Conservation (phyloP, 768 basidiomycete species). For the Suillus spraguei region DNA sequence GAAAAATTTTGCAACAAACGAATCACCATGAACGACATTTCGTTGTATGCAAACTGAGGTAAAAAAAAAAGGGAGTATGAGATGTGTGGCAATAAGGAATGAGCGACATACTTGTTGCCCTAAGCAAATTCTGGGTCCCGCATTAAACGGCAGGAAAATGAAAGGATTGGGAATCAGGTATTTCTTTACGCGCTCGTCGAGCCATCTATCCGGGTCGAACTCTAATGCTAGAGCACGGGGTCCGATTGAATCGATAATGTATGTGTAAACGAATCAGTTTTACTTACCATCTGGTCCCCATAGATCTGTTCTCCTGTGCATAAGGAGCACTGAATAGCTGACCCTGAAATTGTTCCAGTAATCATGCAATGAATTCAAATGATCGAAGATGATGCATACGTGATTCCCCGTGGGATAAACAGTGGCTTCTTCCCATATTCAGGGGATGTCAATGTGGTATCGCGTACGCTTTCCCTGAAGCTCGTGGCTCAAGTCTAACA, state of each 20-base stretch:
- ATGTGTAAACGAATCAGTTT: not conserved
- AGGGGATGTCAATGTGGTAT: slow-evolving; percentile 29
- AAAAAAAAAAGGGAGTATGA: not conserved
- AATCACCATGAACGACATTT: slow-evolving; percentile 36
- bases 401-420: slow-evolving; percentile 29
- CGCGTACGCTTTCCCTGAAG: slow-evolving; percentile 23
- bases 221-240: slow-evolving; percentile 19
- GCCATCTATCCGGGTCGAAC: slow-evolving; percentile 45
- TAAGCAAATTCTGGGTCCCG: no score
- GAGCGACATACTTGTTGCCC: no score
- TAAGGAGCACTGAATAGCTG: slow-evolving; percentile 29
- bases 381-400: slow-evolving; percentile 15
- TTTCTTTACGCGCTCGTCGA: slow-evolving; percentile 41
- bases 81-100: slow-evolving; percentile 13
- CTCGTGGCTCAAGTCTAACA: not conserved
- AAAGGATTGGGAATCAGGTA: no score
- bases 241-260: not conserved
- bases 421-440: slow-evolving; percentile 28
- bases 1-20: slow-evolving; percentile 32
- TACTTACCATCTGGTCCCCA: slow-evolving; percentile 39
- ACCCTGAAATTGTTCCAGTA: slow-evolving; percentile 19
- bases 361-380: not conserved
- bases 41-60: slow-evolving; percentile 37
- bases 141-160: no score
- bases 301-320: slow-evolving; percentile 40